Evolutionary conservation across 164 flowering plant species (phyloP), one percentile per base, ranked within the genome.

Genomic region (Vitis rotundifolia): DNA sequence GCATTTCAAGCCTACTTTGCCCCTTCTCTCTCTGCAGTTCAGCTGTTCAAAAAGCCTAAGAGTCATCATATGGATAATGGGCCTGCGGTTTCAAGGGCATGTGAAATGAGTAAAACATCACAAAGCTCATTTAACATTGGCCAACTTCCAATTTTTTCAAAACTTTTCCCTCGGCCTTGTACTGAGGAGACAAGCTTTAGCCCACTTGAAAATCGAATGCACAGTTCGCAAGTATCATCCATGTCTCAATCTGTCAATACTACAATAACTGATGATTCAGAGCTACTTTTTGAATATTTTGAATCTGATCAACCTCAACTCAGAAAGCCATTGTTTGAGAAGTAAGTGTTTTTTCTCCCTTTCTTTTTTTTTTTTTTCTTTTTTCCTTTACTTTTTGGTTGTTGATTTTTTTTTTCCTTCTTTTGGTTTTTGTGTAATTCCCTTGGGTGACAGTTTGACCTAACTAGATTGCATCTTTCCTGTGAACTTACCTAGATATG

Each of bases 1-100:
- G 67, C 64, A 12, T 87, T 80, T 68, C 70, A 78, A 69, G 90
- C 91, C 31, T 86, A 91, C 76, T 91, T 88, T 85, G 91, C 83
- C 58, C 97, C 97, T 51, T 84, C 52, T 68, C 76, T 91, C 67
- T 91, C 97, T 55, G 97, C 92, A 54, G 76, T 91, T 76, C 97
- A 91, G 80, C 82, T 91, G 56, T 91, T 91, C 76, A 79, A 81
- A 47, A 68, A 71, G 44, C 51, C 56, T 65, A 70, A 68, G 67
- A 47, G 61, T 72, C 63, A 37, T 74, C 67, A 66, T 11, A 70
- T 19, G 58, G 47, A 37, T 63, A 49, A 37, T 37, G 16, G 63
- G 71, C 11, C 58, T 19, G 70, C 73, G 64, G 68, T 62, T 66
- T 54, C 50, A 9, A 70, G 74, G 68, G 60, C 67, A 64, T 59